Base-by-base conservation (phyloP, 805 yeast genomes). In the Candida loeiensis region DNA sequence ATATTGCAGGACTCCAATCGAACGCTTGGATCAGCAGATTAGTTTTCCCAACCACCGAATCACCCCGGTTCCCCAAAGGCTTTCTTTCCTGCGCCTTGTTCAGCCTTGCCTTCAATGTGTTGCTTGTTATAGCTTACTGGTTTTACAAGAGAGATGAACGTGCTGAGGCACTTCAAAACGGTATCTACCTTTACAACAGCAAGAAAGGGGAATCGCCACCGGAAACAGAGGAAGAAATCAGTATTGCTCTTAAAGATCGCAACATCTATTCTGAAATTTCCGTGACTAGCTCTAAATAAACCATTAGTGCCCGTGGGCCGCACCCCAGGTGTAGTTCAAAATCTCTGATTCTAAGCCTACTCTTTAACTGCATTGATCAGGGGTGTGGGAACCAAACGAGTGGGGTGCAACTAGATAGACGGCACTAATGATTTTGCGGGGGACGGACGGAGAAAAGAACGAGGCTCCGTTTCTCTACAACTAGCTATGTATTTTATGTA, bases 81-180 rank as follows among this genome's bases (percentile, higher is more conserved):
- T 54, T 40, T 27, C 15, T 24, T 15, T 28, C 65, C 50, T 65
- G 69, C 55, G 69, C 73, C 6, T 67, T 62, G 3, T 66, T 66
- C 46, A 59, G 68, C 48, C 38, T 64, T 28, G 59, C 52, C 2
- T 58, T 56, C 47, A 50, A 43, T 28, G 8, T 59, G 1, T 35
- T 46, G 6, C 36, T 59, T 31, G 30, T 55, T 2, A 45, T 59
- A 20, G 63, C 63, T 9, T 59, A 64, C 45, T 53, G 58, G 44
- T 57, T 64, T 36, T 78, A 76, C 58, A 78, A 76, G 55, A 61
- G 68, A 36, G 76, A 76, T 36, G 38, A 35, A 51, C 67, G 66
- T 47, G 58, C 50, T 28, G 56, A 61, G 39, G 76, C 80, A 2
- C 43, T 64, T 15, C 64, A 61, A 4, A 73, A 76, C 46, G 80